Evolutionary conservation across 2,329 filamentous ascomycete species (phyloP).

Genomic region (Aspergillus novoparasiticus): DNA sequence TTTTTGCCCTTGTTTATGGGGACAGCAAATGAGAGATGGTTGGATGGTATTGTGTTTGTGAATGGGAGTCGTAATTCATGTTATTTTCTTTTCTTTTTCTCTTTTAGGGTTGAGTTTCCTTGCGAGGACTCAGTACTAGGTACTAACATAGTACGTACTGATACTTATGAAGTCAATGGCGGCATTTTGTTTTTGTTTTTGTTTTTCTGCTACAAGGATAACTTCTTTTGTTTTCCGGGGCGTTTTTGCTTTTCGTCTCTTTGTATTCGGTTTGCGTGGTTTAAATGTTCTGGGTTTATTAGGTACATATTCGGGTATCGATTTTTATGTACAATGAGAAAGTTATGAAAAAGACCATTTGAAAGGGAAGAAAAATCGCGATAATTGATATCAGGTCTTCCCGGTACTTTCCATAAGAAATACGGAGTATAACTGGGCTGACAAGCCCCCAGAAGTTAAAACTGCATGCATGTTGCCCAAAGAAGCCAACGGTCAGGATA

Average conservation of each 20-base stretch:
- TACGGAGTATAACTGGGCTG: not conserved
- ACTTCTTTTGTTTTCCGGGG: not conserved
- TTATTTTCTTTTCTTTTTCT: not conserved
- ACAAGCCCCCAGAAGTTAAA: conserved; percentile 1
- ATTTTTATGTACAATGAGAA: not conserved
- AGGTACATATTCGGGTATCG: not conserved
- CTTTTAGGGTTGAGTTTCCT: not conserved
- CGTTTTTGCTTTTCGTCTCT: not conserved
- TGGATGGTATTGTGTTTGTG: not conserved
- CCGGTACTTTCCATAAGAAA: not conserved
- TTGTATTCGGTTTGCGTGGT: not conserved
- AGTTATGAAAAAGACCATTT: not conserved
- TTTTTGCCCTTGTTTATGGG: not conserved
- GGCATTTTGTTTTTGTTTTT: too few relatives aligned
- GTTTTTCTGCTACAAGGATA: too few relatives aligned
- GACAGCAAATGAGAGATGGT: not conserved
- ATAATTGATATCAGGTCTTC: not conserved
- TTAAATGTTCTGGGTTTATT: not conserved
- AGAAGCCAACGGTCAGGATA: conserved; percentile 12
- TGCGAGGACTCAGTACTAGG: not conserved
- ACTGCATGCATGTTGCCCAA: conserved; percentile 14
- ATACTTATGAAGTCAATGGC: too few relatives aligned
- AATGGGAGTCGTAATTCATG: not conserved
- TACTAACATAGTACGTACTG: too few relatives aligned
- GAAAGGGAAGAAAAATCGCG: not conserved